phyloP scores from a whole-genome alignment of 2,329 filamentous ascomycete species.

The Calonectria montana region DNA sequence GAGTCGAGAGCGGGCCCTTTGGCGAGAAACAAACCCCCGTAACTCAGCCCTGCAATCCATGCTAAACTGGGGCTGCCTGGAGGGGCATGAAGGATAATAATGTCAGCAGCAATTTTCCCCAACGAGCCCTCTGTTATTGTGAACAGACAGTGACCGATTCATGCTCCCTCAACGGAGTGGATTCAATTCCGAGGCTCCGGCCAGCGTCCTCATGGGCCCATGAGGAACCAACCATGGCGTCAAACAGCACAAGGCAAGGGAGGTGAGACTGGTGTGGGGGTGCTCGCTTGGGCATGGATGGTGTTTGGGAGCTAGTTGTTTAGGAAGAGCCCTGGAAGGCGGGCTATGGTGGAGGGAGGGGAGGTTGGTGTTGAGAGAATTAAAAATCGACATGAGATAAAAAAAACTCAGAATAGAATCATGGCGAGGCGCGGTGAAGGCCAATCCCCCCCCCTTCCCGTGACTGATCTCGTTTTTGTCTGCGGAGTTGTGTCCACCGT shows the following conservation, averaged over 20 bases:
- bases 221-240: background rate
- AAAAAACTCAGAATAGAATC: constrained; percentile 37
- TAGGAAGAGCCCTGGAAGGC: background rate
- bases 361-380: constrained; percentile 27
- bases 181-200: background rate
- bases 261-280: constrained; percentile 31
- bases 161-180: background rate
- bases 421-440: constrained; percentile 22
- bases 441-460: background rate
- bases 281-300: background rate
- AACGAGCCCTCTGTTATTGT: background rate
- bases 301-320: constrained; percentile 1
- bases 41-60: constrained; percentile 37
- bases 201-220: background rate
- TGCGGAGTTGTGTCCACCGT: background rate
- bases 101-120: constrained; percentile 4
- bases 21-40: constrained; percentile 18
- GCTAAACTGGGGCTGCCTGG: background rate
- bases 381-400: constrained; percentile 22
- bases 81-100: constrained; percentile 5
- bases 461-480: constrained; percentile 6
- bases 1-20: constrained; percentile 15
- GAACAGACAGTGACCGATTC: background rate
- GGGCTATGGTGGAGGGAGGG: background rate
- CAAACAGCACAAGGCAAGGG: background rate